These are phyloP conservation scores for Tetraselmis striata DNA, from an alignment of 139 green algal species.

Conservation along the genomic window DNA sequence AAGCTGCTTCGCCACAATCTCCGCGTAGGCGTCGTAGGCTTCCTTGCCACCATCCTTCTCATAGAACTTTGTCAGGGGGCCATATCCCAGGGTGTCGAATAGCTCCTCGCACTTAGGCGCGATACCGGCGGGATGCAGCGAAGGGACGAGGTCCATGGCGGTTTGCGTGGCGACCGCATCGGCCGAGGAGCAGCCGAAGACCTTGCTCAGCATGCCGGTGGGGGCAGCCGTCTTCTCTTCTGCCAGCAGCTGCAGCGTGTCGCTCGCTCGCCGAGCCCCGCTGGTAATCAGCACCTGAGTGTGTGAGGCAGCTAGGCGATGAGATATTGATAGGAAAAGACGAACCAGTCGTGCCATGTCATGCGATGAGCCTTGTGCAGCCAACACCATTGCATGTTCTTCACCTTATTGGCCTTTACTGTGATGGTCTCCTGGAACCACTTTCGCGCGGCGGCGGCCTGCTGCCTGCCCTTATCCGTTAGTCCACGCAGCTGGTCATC, in stretches of 20 bases:
- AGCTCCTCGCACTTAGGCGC: neutral
- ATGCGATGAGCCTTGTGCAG: too few relatives aligned
- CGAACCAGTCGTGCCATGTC: too few relatives aligned
- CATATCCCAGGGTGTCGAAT: neutral
- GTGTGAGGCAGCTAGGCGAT: too few relatives aligned
- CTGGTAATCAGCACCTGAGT: neutral
- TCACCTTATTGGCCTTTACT: neutral
- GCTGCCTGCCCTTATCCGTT: neutral
- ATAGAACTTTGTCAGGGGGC: neutral
- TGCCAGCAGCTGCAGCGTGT: neutral
- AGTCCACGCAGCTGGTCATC: neutral
- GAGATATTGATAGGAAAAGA: too few relatives aligned
- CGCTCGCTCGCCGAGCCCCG: neutral
- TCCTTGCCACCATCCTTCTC: neutral
- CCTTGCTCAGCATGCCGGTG: neutral
- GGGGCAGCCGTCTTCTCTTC: neutral
- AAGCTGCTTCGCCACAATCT: neutral
- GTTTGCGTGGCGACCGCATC: neutral
- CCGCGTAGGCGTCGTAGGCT: neutral
- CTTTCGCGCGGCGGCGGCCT: neutral
- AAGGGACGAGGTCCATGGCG: neutral
- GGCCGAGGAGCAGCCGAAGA: neutral
- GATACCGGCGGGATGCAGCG: neutral
- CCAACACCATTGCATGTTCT: too few relatives aligned
- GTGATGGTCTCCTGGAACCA: neutral